A percentile compares a stretch with the other conserved stretches of the same genome.
phyloP scores from a whole-genome alignment of 208 protist species.

The Trypanosoma melophagium region DNA sequence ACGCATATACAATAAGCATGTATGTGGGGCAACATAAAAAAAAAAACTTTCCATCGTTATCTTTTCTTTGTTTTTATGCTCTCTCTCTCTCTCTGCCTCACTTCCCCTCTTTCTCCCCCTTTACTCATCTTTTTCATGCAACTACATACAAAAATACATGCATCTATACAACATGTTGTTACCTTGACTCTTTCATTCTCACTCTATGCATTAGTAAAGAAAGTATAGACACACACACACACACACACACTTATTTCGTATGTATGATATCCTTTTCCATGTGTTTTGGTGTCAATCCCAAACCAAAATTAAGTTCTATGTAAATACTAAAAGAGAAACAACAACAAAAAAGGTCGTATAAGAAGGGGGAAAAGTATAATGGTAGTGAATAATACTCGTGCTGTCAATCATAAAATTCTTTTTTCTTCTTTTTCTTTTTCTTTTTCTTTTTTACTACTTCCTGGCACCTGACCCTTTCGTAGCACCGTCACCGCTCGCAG shows the following conservation, averaged over 20 bases:
- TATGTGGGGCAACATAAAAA: background rate
- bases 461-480: background rate
- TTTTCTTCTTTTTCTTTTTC: too few relatives aligned
- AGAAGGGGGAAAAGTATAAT: too few relatives aligned
- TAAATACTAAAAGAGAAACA: too few relatives aligned
- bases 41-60: background rate
- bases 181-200: too few relatives aligned
- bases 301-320: too few relatives aligned
- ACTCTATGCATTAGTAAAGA: background rate
- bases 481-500: background rate
- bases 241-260: too few relatives aligned
- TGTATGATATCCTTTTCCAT: too few relatives aligned
- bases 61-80: background rate
- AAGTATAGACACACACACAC: background rate
- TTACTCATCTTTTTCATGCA: background rate
- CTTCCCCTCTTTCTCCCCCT: background rate
- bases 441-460: background rate
- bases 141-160: slow-evolving; percentile 4
- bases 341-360: too few relatives aligned
- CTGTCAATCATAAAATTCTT: too few relatives aligned
- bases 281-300: too few relatives aligned
- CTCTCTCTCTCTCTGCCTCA: too few relatives aligned
- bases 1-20: background rate
- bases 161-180: slow-evolving; percentile 1
- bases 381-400: too few relatives aligned